Conservation (phyloP, 2,329 filamentous ascomycete genomes). For the Fusarium coffeatum region DNA sequence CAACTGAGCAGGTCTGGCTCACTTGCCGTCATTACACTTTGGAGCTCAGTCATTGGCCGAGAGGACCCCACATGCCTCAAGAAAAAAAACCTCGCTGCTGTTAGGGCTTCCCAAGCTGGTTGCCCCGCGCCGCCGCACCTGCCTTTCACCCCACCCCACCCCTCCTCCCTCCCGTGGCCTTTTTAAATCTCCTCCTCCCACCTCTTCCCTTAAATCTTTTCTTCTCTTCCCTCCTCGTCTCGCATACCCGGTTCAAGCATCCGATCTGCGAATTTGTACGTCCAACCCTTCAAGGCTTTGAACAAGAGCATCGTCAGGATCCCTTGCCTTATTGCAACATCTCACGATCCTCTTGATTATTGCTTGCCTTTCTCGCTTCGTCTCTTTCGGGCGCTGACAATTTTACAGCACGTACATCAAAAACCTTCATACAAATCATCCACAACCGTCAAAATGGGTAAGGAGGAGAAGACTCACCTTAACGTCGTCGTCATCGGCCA, state of each 20-base stretch:
- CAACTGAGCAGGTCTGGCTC: constrained; percentile 19
- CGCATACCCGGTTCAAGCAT: constrained; percentile 60
- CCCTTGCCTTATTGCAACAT: constrained; percentile 16
- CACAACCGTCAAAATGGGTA: constrained; percentile 67
- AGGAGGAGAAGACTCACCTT: constrained; percentile 95
- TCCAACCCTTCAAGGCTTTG: constrained; percentile 30
- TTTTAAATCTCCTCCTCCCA: constrained; percentile 56
- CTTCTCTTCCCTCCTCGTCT: constrained; percentile 56
- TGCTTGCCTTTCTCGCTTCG: background rate
- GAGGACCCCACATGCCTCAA: background rate
- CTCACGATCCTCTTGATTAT: constrained; percentile 13
- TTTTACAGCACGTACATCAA: constrained; percentile 42
- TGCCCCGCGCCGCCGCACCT: constrained; percentile 52
- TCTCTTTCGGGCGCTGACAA: constrained; percentile 32
- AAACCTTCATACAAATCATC: constrained; percentile 40
- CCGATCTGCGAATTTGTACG: constrained; percentile 57
- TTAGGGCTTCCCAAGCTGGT: constrained; percentile 52
- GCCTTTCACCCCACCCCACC: constrained; percentile 45
- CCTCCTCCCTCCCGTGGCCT: constrained; percentile 49
- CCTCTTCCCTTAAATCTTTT: constrained; percentile 52
- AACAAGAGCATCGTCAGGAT: constrained; percentile 22
- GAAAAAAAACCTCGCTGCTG: constrained; percentile 48
- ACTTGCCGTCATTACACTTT: constrained; percentile 20
- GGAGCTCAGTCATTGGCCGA: constrained; percentile 36
- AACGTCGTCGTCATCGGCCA: constrained; percentile 99